phyloP scores from a whole-genome alignment of 192 early-diverging fungal species.

The Entomortierella beljakovae region DNA sequence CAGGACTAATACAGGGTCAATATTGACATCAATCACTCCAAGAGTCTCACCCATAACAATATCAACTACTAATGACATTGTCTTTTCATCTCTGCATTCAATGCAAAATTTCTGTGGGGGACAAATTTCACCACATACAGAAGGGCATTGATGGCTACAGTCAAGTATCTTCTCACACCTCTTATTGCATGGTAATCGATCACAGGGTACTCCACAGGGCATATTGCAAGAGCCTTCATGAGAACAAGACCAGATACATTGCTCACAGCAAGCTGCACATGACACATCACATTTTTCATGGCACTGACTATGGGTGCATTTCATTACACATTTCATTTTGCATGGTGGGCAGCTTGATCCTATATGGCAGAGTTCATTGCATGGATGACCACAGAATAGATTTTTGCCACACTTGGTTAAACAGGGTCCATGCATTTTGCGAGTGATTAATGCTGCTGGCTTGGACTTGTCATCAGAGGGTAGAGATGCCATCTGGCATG shows the following conservation, averaged over 20 bases:
- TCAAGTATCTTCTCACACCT: slow-evolving; percentile 56
- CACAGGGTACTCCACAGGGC: slow-evolving; percentile 68
- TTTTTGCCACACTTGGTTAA: slow-evolving; percentile 40
- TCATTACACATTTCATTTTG: slow-evolving; percentile 33
- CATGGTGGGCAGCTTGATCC: slow-evolving; percentile 50
- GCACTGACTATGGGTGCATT: slow-evolving; percentile 59
- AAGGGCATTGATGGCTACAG: slow-evolving; percentile 64
- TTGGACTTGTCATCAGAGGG: background rate
- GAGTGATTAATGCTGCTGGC: background rate
- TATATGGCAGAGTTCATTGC: slow-evolving; percentile 18
- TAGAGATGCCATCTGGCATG: slow-evolving; percentile 32
- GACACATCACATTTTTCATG: slow-evolving; percentile 38
- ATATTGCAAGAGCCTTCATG: slow-evolving; percentile 61
- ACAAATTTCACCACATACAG: slow-evolving; percentile 61
- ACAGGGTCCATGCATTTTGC: slow-evolving; percentile 47
- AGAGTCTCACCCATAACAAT: slow-evolving; percentile 47
- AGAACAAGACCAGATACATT: slow-evolving; percentile 63
- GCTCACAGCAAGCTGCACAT: slow-evolving; percentile 59
- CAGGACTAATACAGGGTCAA: slow-evolving; percentile 60
- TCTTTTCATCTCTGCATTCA: slow-evolving; percentile 39
- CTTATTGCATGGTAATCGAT: slow-evolving; percentile 65
- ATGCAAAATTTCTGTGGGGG: slow-evolving; percentile 39
- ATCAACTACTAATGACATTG: slow-evolving; percentile 41
- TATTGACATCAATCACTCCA: slow-evolving; percentile 56
- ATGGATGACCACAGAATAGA: slow-evolving; percentile 53